A percentile compares a stretch with the other conserved stretches of the same genome.
phyloP scores from a whole-genome alignment of 352 stramenopile genomes.

The Phytophthora cajani region DNA sequence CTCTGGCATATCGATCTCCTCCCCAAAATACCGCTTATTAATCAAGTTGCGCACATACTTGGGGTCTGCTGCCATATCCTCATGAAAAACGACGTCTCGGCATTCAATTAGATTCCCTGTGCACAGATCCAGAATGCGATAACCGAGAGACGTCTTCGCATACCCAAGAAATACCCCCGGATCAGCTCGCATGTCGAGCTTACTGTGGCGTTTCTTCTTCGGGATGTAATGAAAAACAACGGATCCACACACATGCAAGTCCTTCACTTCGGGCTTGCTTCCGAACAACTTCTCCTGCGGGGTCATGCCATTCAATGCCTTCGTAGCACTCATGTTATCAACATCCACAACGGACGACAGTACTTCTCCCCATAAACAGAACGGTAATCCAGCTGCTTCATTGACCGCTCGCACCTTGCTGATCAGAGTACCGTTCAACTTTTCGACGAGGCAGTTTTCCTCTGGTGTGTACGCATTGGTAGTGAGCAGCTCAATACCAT shows the following conservation, averaged over 20 bases:
- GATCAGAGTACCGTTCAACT: neutral
- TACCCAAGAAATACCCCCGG: conserved; percentile 3
- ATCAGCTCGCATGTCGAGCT: conserved; percentile 4
- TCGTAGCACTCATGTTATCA: conserved; percentile 15
- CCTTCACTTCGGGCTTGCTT: conserved; percentile 4
- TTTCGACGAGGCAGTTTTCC: neutral
- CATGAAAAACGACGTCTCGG: conserved; percentile 8
- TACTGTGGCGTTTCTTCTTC: conserved; percentile 1
- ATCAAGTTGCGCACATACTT: neutral
- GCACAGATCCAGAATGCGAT: conserved; percentile 3
- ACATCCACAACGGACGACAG: conserved; percentile 12
- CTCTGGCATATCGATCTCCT: neutral
- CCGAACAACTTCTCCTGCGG: conserved; percentile 7
- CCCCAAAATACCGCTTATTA: neutral
- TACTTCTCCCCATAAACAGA: conserved; percentile 6
- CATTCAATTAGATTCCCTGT: conserved; percentile 9
- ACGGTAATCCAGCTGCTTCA: neutral
- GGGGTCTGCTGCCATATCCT: conserved; percentile 1
- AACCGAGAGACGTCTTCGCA: conserved; percentile 3
- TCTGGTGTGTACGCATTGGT: neutral
- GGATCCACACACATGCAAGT: conserved; percentile 11
- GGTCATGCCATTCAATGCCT: conserved; percentile 8
- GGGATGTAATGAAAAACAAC: conserved; percentile 11
- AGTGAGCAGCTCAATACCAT: conserved; percentile 1
- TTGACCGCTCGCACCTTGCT: neutral